Conservation (phyloP, 2,329 filamentous ascomycete species). For the Bipolaris sorokiniana region DNA sequence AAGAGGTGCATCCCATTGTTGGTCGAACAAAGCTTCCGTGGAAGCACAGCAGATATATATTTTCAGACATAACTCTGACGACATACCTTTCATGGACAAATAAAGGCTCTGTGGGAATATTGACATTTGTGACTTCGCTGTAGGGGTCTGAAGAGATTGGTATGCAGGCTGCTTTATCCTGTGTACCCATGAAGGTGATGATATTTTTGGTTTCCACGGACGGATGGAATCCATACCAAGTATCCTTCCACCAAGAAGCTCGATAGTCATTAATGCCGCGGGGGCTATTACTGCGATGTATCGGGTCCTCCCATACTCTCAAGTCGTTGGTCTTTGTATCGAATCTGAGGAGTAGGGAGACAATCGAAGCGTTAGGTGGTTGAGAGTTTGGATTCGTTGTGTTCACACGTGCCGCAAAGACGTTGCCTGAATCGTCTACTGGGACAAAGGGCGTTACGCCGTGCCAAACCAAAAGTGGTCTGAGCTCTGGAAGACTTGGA, state of each 20-base stretch:
- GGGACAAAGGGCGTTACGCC: constrained; percentile 4
- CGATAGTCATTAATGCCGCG: background rate
- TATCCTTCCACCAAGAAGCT: constrained; percentile 27
- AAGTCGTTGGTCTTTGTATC: constrained; percentile 20
- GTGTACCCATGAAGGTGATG: constrained; percentile 7
- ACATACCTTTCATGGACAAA: constrained; percentile 15
- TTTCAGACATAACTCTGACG: background rate
- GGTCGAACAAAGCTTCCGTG: constrained; percentile 5
- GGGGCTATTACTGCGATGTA: background rate
- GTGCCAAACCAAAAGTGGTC: background rate
- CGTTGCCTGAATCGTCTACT: constrained; percentile 1
- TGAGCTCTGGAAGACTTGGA: background rate
- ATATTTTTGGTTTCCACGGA: background rate
- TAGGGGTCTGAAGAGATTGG: background rate
- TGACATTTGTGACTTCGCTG: background rate
- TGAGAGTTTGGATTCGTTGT: background rate
- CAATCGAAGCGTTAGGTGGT: background rate
- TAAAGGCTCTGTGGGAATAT: background rate
- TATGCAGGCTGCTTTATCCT: background rate
- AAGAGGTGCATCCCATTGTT: constrained; percentile 3
- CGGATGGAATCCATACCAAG: constrained; percentile 5
- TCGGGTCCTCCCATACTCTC: constrained; percentile 2
- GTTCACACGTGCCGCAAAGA: constrained; percentile 2
- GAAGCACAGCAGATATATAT: constrained; percentile 14
- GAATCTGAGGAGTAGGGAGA: constrained; percentile 14